Conservation (phyloP, 768 basidiomycete genomes). For the Leucocoprinus sp. region DNA sequence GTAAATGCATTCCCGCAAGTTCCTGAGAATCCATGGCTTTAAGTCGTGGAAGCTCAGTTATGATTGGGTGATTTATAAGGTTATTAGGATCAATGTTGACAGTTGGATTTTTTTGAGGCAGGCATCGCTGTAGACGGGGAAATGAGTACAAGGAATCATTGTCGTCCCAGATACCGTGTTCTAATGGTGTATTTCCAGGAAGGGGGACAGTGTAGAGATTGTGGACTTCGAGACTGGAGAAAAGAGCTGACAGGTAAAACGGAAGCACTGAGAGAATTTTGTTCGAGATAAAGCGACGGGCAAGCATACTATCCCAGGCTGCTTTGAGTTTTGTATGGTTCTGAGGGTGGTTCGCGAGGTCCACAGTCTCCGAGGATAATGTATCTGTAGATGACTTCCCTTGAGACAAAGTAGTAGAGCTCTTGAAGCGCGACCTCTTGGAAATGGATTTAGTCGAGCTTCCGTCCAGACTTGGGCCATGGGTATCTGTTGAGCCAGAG, state of each 20-base stretch:
- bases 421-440: slow-evolving; percentile 9
- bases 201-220: slow-evolving; percentile 42
- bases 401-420: background rate
- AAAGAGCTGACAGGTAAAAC: slow-evolving; percentile 56
- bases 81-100: slow-evolving; percentile 1
- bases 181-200: slow-evolving; percentile 36
- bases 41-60: slow-evolving; percentile 5
- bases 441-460: slow-evolving; percentile 14
- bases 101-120: background rate
- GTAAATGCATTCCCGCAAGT: slow-evolving; percentile 46
- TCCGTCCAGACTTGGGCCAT: slow-evolving; percentile 2
- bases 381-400: background rate
- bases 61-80: slow-evolving; percentile 2
- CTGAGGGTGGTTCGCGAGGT: slow-evolving; percentile 32
- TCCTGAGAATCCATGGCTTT: slow-evolving; percentile 9
- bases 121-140: background rate
- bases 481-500: slow-evolving; percentile 17
- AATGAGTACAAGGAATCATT: slow-evolving; percentile 12
- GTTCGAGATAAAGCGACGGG: slow-evolving; percentile 44
- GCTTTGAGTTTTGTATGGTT: slow-evolving; percentile 55
- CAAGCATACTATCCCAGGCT: slow-evolving; percentile 65
- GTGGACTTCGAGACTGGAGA: slow-evolving; percentile 43
- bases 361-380: background rate
- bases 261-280: slow-evolving; percentile 53
- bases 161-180: slow-evolving; percentile 14